Base-by-base conservation (phyloP, 2,329 filamentous ascomycete species). In the Cladophialophora carrionii region DNA sequence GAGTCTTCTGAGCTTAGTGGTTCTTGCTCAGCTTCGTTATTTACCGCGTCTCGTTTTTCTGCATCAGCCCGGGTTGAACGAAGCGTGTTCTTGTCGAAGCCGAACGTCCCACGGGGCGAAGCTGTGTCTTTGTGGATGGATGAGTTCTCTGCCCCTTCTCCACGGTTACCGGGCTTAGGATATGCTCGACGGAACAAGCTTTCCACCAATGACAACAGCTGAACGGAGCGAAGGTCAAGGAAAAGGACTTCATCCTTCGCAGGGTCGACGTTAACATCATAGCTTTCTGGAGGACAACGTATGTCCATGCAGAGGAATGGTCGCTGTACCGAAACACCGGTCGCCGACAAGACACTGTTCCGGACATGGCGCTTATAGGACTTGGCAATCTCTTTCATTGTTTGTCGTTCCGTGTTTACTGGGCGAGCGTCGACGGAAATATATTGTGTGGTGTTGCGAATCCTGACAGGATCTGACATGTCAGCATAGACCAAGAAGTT, bases 201-300 rank as follows among this genome's bases (percentile, higher is more conserved):
- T 22, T 80, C 76, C 1, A 81, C 75, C 4, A 79, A 69, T 3
- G 72, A 72, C 4, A 87, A 41, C 2, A 88, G 71, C 0, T 72
- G 22, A 3, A 73, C 71, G 2, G 76, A 72, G 53, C 87, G 77
- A 41, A 14, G 6, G n/a, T 54, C 29, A 34, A 82, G 81, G 70
- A 88, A 87, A 2, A 88, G 71, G 1, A 88, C 79, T 73, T 88
- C 84, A 71, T 88, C 85, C 71, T 89, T 89, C 1, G 83, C 81
- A 3, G 87, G 86, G 70, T 89, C 87, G 41, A 88, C 76, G 65
- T 88, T 88, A 4, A 82, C 79, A 74, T 88, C 87, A 71, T 88
- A 88, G 51, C 78, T 82, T 6, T 79, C 82, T 9, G 72, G 71
- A 1, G 82, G 82, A 72, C 85, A 88, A 1, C 71, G 70, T 8